Base-by-base conservation (phyloP, 139 green algal species). In the Raphidocelis subcapitata region DNA sequence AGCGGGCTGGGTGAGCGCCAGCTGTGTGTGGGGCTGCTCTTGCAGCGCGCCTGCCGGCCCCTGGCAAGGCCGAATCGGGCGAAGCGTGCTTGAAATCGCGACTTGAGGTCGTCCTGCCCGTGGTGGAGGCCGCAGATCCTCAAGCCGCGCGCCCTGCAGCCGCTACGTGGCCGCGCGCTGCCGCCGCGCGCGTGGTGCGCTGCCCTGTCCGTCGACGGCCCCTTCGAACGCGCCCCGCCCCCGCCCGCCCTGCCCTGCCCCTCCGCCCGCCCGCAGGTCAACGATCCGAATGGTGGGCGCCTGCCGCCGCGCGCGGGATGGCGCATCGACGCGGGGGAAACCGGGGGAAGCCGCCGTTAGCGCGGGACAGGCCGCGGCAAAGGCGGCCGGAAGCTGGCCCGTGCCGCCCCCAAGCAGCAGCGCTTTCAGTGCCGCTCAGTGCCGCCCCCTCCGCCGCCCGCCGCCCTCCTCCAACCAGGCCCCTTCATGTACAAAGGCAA, bases 401-500 rank as follows among this genome's bases (percentile, higher is more conserved):
- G n/a, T n/a, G n/a, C n/a, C n/a, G n/a, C n/a, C n/a, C n/a, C n/a
- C n/a, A n/a, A n/a, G n/a, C n/a, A n/a, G n/a, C 63, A 12, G 56
- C 55, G 35, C 41, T 24, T 62, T 24, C 28, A n/a, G 15, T 14
- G 15, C 8, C 28, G 24, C 55, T 15, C 14, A 15, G 55, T 8
- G 55, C 55, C 24, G 55, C 55, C 14, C 18, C 55, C 21, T 16
- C 55, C 28, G 55, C 55, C 55, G 24, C 8, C 55, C n/a, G 55
- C 55, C 55, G 21, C 55, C 18, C 23, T 21, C 23, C 5, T 65
- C 28, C 57, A 20, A 20, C 8, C 41, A 67, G 65, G 69, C 5
- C 69, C 69, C 1, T 67, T 75, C 28, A 75, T 75, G 69, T 75
- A 75, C 54, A 26, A 75, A 33, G 69, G 69, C 12, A 65, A 67